Base-by-base conservation (phyloP, 2,329 filamentous ascomycete genomes). In the Cercospora zeina region DNA sequence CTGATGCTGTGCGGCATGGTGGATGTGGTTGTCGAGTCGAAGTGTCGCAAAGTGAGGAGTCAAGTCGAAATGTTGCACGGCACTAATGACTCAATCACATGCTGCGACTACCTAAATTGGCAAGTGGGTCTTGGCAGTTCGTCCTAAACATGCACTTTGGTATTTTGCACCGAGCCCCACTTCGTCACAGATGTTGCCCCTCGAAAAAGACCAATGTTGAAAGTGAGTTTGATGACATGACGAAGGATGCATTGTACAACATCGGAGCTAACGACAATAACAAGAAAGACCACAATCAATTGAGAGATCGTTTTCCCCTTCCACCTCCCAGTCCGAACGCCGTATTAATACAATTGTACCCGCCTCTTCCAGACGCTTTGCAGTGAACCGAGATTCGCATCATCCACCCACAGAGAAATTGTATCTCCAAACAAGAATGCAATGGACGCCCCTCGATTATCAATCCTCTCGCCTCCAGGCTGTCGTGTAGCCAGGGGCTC, bases 1-100 rank as follows among this genome's bases (percentile, higher is more conserved):
- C 27, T 47, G 27, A 59, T 39, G 27, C 47, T 53, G 42, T 58
- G 39, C 55, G 55, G 42, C 55, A 58, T 58, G 30, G 30, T 50
- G 16, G 33, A 19, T 33, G 54, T 49, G 24, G 27, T 21, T 33
- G 30, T 37, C 21, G 55, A 58, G 47, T 39, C n/a, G 42, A 36
- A 36, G 30, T 36, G 55, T 24, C 49, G 49, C n/a, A 24, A 13
- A 37, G 54, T 11, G 54, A 33, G 54, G 19, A 45, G 39, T 33
- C 9, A 30, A 57, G 31, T 4, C 30, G 31, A 53, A 53, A n/a
- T 53, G 49, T 53, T n/a, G 42, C 13, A 42, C 7, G 16, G 42
- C 16, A 16, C 21, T 14, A 53, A 53, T 53, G 49, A 53, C 49
- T 53, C 49, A 53, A 53, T 53, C 49, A 53, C 49, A 53, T 53